Evolutionary conservation across 2,329 filamentous ascomycete genomes (phyloP), one percentile per base, ranked within the genome.

Genomic region (Sodiomyces alkalinus): DNA sequence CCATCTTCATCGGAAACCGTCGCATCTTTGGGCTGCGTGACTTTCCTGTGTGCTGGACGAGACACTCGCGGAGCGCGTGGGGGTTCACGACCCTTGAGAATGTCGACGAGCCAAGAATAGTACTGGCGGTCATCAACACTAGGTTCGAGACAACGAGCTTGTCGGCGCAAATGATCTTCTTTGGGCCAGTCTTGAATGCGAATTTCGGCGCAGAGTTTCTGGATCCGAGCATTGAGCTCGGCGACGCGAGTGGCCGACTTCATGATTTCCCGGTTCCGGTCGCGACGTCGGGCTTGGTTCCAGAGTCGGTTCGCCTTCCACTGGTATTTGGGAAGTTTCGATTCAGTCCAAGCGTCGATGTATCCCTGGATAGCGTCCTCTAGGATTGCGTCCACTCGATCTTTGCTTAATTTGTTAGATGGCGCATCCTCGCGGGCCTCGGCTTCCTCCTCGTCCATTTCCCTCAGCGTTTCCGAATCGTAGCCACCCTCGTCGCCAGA

Each of bases 121-220:
- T 67, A 49, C 41, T 75, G 56, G 27, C 67, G 64, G 30, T 78
- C 64, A 19, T 68, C 63, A 1, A 93, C 51, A 4, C 63, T 82
- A 4, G 59, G 54, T 33, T 87, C 73, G 30, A 92, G 53, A 19
- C 54, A 63, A 8, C 53, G 49, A 27, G 73, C 72, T 40, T 72
- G 67, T 5, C 50, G 53, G 16, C 58, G 52, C 10, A 90, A 44
- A 10, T 73, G 60, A 1, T 49, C 41, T 14, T 55, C 52, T 6
- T 55, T 65, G 8, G 51, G 46, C 67, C 74, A 82, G 17, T 57
- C 45, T 11, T 63, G 52, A 1, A 46, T 39, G 14, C 58, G 37
- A 19, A 83, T 68, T 13, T 70, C 61, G 2, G 56, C 41, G 7
- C 60, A 59, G 11, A 73, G 48, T 26, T 63, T 71, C n/a, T 47